Conservation (phyloP, 495 filamentous ascomycete species). For the Neohortaea acidophila region DNA sequence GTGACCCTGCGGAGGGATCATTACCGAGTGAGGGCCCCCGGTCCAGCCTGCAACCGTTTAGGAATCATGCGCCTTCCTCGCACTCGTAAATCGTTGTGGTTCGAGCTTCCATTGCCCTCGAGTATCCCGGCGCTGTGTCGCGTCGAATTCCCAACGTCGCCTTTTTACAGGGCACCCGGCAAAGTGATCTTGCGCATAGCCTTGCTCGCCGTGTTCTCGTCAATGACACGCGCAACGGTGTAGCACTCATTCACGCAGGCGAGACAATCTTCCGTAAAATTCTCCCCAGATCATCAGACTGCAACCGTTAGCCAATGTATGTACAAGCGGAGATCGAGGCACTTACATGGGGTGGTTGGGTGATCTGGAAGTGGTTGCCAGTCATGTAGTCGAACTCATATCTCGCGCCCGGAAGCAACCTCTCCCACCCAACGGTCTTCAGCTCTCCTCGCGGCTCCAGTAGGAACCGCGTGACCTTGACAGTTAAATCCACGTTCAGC, state of each 20-base stretch:
- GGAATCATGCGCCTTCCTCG: too few relatives aligned
- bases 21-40: conserved; percentile 31
- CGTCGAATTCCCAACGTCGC: too few relatives aligned
- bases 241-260: not conserved
- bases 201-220: too few relatives aligned
- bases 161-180: too few relatives aligned
- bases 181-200: too few relatives aligned
- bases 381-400: conserved; percentile 16
- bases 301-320: not conserved
- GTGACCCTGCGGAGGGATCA: conserved; percentile 56
- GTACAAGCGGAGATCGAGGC: not conserved
- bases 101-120: too few relatives aligned
- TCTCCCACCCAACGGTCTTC: conserved; percentile 14
- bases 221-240: too few relatives aligned
- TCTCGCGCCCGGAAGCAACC: conserved; percentile 13
- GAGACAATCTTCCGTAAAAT: not conserved
- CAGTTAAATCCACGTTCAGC: conserved; percentile 9
- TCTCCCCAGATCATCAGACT: conserved; percentile 2
- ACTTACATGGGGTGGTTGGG: conserved; percentile 10
- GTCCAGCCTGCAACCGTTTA: conserved; percentile 17
- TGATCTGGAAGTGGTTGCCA: conserved; percentile 15
- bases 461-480: conserved; percentile 14
- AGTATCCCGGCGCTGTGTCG: too few relatives aligned
- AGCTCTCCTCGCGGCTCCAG: conserved; percentile 12
- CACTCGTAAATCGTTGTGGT: too few relatives aligned